Evolutionary conservation across 306 rosid species (phyloP), one percentile per base, ranked within the genome.

Genomic region (Rosa chinensis): DNA sequence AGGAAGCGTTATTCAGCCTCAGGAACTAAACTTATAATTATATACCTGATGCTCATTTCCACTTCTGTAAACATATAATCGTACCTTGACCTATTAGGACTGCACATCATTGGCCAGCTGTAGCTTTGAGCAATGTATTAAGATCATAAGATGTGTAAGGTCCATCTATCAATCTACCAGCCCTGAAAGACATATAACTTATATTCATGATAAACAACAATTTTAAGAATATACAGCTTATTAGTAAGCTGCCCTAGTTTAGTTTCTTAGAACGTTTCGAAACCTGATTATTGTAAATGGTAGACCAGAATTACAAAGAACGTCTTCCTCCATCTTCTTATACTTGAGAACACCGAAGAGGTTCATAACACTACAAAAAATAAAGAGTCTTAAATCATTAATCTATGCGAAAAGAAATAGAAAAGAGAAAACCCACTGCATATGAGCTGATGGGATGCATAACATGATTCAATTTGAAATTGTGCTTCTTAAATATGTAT

Each of bases 281-380:
- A 72, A 92, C 99, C 99, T 94, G 86, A 94, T 88, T 81, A 94
- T 92, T 71, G 99, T 92, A 88, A 76, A 94, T 69, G 99, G 97
- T 85, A 94, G 81, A 73, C 99, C 95, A 25, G 97, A 94, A 76
- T 85, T 80, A 56, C 64, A 86, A 77, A 94, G 97, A 87, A 88
- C 88, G 75, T 94, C 99, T 84, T 94, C 99, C 14, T 92, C 99
- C 94, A 87, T 91, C 84, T 89, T 94, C 90, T 94, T 94, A 76
- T 91, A 94, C 84, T 92, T 91, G 79, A 94, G 93, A 74, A 94
- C 99, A 50, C 99, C 97, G 77, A 94, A 94, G 68, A 94, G 97
- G 82, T 94, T 94, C 97, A 92, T 92, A 79, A 94, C 81, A 83
- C 99, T 94, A 66, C 70, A 66, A 59, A 74, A 28, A 25, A 42